Base-by-base conservation (phyloP, 2,329 filamentous ascomycete genomes). In the Botrytis medusae region DNA sequence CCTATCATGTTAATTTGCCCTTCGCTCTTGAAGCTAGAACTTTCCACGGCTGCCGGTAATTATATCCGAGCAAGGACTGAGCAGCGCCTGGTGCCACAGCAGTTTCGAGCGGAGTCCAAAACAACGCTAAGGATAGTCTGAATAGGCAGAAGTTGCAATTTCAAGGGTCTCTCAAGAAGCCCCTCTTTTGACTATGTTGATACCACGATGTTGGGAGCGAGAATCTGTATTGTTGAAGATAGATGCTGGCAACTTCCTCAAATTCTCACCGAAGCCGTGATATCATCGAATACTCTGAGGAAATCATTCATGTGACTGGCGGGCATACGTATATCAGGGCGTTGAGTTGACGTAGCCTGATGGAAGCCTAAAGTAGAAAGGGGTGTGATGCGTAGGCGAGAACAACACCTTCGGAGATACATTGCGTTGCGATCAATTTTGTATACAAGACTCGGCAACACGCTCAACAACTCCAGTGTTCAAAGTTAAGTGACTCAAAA, bases 331-430 rank as follows among this genome's bases (percentile, higher is more conserved):
- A 62, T 63, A 25, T 42, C 34, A 40, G 44, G 46, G 25, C 60
- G 60, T 72, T 40, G 29, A 65, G 25, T 42, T 67, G n/a, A 59
- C 46, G 44, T 34, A 67, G 60, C 46, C 44, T 65, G 14, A 29
- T 54, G 60, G 69, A 57, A 72, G 69, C 69, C 69, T 72, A 72
- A 34, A 67, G 37, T 57, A 7, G 59, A 51, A 72, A 67, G 60
- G 69, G 59, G 34, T 65, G 60, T 40, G 32, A 34, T 57, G 34
- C 57, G 22, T 70, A 70, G 68, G 68, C 57, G 68, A 70, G 68
- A 68, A 69, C 37, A 18, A 29, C 25, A 20, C 48, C 18, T 57
- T 40, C 40, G 29, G 48, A 57, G n/a, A 42, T 69, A 25, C 48
- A 51, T 32, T 32, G 37, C 48, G 48, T 25, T 32, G 65, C 48